Evolutionary conservation across 345 rosid species (phyloP).

Genomic region (Toxicodendron radicans): DNA sequence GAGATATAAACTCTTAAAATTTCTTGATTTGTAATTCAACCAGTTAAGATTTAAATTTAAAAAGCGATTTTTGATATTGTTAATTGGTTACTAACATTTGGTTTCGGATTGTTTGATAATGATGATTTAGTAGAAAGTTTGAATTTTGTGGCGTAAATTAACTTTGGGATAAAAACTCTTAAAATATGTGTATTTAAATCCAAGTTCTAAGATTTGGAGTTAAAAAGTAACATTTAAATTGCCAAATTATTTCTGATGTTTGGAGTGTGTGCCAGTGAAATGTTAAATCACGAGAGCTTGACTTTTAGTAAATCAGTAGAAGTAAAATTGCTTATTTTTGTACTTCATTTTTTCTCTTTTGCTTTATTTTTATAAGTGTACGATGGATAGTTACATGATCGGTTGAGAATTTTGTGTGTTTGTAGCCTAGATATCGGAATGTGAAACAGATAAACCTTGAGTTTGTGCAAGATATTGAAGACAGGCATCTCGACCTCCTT

Average conservation of each 20-base stretch:
- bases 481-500: conserved; percentile 61
- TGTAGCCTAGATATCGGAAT: conserved; percentile 69
- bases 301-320: neutral
- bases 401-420: conserved; percentile 4
- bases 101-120: too few species aligned
- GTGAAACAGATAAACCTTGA: conserved; percentile 77
- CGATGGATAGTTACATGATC: neutral
- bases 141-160: too few species aligned
- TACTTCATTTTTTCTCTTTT: neutral
- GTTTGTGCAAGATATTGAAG: conserved; percentile 81
- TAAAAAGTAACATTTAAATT: too few species aligned
- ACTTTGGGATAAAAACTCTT: neutral
- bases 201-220: neutral
- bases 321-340: neutral
- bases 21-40: too few species aligned
- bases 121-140: too few species aligned
- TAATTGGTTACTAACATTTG: neutral
- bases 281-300: neutral
- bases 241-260: too few species aligned
- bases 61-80: neutral
- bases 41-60: too few species aligned
- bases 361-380: neutral
- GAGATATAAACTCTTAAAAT: too few species aligned
- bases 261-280: neutral
- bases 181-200: neutral